Evolutionary conservation across 1,284 basidiomycete genomes (phyloP), one percentile per base, ranked within the genome.

Genomic region (Cutaneotrichosporon spelunceum): DNA sequence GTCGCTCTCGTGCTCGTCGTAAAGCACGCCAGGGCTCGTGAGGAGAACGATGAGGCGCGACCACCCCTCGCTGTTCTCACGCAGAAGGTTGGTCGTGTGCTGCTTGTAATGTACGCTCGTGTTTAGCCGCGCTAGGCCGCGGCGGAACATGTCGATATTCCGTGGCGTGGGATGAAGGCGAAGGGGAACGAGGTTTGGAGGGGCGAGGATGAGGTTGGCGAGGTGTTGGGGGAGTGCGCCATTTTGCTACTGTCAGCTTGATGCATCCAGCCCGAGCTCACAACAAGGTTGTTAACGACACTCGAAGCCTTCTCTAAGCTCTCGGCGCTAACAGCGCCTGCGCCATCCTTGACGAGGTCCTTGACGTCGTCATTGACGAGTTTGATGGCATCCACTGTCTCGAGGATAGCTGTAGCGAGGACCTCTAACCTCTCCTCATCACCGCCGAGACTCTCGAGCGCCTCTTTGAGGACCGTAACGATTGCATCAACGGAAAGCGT

Each of bases 1-100:
- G 30, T 59, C 57, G 29, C 50, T 44, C 16, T 64, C 56, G 14
- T 58, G 42, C 5, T 54, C 54, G 5, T 59, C 56, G 52, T 53
- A 42, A 6, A 79, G 62, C 0, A 70, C 68, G 4, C 72, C 90
- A 55, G 93, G 81, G 66, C 85, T 87, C 59, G 87, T 87, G 11
- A 91, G 87, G 45, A 98, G 81, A 10, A 89, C 86, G 33, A 89
- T 86, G 36, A 99, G 85, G 72, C 94, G 93, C 71, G 91, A 91
- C 80, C 93, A 99, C 6, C 96, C 96, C 81, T 99, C 94, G 1
- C 92, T 94, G 69, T 96, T 92, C 80, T 99, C 96, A 45, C 96
- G 89, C 11, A 98, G 84, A 34, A 99, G 84, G 72, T 99, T 99
- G 83, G 93, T 97, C 79, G 97, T 98, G 80, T 93, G 93, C 78